phyloP scores from a whole-genome alignment of 2,329 filamentous ascomycete species.

The Xylariaceae sp. region DNA sequence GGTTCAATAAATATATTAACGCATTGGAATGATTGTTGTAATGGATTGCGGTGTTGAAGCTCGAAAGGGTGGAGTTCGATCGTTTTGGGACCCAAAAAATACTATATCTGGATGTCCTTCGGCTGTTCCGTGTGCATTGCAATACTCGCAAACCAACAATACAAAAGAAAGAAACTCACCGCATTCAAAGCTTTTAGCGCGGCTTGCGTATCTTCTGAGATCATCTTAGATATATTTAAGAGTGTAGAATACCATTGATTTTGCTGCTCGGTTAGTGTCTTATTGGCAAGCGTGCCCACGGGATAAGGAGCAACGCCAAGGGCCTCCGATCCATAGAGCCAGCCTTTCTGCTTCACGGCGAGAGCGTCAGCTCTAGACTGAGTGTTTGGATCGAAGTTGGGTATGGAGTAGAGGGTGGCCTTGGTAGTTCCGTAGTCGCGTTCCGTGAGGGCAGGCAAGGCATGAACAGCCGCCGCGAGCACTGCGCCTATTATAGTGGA shows the following conservation, averaged over 20 bases:
- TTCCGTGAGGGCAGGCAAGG: neutral
- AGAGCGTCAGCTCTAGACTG: slow-evolving; percentile 1
- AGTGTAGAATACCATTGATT: slow-evolving; percentile 17
- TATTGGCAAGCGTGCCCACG: slow-evolving; percentile 11
- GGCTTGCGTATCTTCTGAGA: slow-evolving; percentile 6
- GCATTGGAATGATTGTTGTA: too few species aligned
- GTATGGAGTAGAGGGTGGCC: slow-evolving; percentile 7
- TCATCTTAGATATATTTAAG: slow-evolving; percentile 10
- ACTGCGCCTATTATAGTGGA: neutral
- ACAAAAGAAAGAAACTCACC: too few species aligned
- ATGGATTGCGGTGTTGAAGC: too few species aligned
- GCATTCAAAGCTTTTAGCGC: slow-evolving; percentile 13
- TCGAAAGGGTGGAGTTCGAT: too few species aligned
- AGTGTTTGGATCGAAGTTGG: neutral
- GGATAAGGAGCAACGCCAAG: slow-evolving; percentile 19
- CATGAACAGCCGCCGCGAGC: neutral
- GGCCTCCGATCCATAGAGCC: slow-evolving; percentile 11
- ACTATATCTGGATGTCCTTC: too few species aligned
- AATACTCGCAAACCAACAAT: too few species aligned
- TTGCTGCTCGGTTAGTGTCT: slow-evolving; percentile 16
- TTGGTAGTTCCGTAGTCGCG: neutral
- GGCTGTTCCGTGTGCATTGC: too few species aligned
- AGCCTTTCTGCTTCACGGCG: slow-evolving; percentile 9
- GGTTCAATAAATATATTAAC: too few species aligned
- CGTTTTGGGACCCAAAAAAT: too few species aligned